These are phyloP conservation scores for Curvularia verruculosa DNA, from an alignment of 2,329 filamentous ascomycete genomes.

Conservation along the genomic window DNA sequence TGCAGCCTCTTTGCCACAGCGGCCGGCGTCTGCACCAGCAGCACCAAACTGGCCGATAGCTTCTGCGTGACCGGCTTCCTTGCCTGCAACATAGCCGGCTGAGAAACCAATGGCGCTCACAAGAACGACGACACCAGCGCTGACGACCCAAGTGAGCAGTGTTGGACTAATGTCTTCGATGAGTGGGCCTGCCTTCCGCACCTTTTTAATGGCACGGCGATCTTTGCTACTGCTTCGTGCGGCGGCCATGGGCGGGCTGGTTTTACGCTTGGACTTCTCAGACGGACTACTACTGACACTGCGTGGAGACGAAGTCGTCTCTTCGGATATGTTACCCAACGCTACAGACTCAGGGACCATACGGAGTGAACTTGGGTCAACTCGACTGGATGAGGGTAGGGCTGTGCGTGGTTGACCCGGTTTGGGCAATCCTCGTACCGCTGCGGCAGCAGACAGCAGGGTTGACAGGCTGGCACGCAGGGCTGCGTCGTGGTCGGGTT, in stretches of 20 bases:
- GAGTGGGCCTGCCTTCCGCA: slow-evolving; percentile 42
- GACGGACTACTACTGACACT: slow-evolving; percentile 38
- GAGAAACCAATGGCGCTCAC: slow-evolving; percentile 69
- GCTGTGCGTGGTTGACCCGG: slow-evolving; percentile 43
- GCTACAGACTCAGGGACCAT: slow-evolving; percentile 67
- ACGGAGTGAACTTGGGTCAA: slow-evolving; percentile 61
- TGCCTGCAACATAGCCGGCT: slow-evolving; percentile 67
- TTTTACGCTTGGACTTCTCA: slow-evolving; percentile 55
- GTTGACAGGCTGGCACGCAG: slow-evolving; percentile 93
- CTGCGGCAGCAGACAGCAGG: slow-evolving; percentile 90
- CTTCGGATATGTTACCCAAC: slow-evolving; percentile 51
- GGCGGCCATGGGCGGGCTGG: slow-evolving; percentile 36
- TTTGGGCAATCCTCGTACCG: slow-evolving; percentile 81
- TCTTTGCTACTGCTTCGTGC: slow-evolving; percentile 53
- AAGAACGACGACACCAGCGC: slow-evolving; percentile 68
- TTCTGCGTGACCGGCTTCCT: slow-evolving; percentile 63
- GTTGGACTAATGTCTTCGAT: slow-evolving; percentile 61
- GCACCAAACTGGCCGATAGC: slow-evolving; percentile 43
- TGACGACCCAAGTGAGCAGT: slow-evolving; percentile 69
- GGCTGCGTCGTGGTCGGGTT: slow-evolving; percentile 90
- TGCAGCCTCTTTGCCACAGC: slow-evolving; percentile 44
- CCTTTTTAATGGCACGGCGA: slow-evolving; percentile 54
- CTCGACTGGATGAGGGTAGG: slow-evolving; percentile 46
- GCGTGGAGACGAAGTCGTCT: slow-evolving; percentile 35
- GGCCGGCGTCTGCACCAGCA: slow-evolving; percentile 38